Evolutionary conservation across 441 rosid genomes (phyloP), one percentile per base, ranked within the genome.

Genomic region (Croton laevigatus): DNA sequence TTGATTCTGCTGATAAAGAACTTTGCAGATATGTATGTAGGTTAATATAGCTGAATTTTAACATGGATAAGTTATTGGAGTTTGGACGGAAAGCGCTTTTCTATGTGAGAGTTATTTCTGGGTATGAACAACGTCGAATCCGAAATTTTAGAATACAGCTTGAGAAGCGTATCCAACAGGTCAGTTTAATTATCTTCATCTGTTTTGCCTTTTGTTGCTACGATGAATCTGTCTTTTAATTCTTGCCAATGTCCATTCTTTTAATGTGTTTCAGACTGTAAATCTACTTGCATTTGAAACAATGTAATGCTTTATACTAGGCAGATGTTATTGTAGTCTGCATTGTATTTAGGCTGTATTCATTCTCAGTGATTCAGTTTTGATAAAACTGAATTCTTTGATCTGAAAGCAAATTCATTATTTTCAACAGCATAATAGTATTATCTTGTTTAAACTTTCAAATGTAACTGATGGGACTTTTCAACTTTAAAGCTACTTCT

Each of bases 21-120:
- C 69, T 44, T 19, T 68, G 73, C 66, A 45, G 70, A 58, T 42
- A 37, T 64, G 32, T 63, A 46, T 71, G 53, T 66, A 63, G 79
- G 73, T 66, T 67, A 69, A 62, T 65, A 69, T 68, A 53, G 78
- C 69, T 66, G 81, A 61, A 66, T 68, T n/a, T 36, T 76, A 40
- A 36, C 54, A 93, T 94, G 98, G 80, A 82, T 38, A 94, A 85
- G 82, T 75, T 94, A 37, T 14, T 90, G 57, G 91, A 94, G 73
- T 89, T 89, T 76, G 97, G 98, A 70, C 86, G 94, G 76, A 89
- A 81, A 72, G 93, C 93, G 20, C 48, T 88, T 74, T 91, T 94
- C 77, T 94, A 90, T 67, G 89, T 71, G 17, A 90, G 93, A 82
- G 94, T 91, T 61, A 89, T 94, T 71, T 94, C 97, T 42, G 97